Conservation (phyloP, 139 green algal species). For the Chlorella sorokiniana region DNA sequence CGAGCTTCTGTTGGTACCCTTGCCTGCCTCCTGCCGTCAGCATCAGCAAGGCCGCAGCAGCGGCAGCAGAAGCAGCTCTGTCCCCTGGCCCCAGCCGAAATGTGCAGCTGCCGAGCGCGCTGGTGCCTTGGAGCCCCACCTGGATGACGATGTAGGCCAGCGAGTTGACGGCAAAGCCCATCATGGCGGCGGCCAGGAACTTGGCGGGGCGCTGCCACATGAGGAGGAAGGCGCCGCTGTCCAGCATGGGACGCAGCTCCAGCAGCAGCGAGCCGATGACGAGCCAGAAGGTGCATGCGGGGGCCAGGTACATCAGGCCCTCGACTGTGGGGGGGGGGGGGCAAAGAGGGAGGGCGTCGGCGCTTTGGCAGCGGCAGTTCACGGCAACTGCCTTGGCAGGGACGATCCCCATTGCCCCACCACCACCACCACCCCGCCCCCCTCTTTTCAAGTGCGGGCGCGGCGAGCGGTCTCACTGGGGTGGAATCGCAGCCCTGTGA, state of each 20-base stretch:
- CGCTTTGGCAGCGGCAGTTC: neutral
- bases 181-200: constrained; percentile 71
- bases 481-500: constrained; percentile 85
- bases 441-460: neutral
- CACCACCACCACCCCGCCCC: neutral
- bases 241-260: constrained; percentile 64
- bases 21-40: too few species aligned
- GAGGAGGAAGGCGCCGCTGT: constrained; percentile 43
- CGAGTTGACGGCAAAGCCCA: constrained; percentile 88
- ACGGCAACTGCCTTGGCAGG: neutral
- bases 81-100: too few species aligned
- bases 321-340: constrained; percentile 60
- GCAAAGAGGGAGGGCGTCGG: too few species aligned
- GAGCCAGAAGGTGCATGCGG: constrained; percentile 84
- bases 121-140: neutral
- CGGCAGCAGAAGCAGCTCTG: too few species aligned
- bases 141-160: constrained; percentile 90
- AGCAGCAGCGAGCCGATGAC: constrained; percentile 48
- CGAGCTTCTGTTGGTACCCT: too few species aligned
- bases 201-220: constrained; percentile 24
- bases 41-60: too few species aligned
- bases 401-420: neutral
- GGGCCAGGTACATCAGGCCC: constrained; percentile 89
- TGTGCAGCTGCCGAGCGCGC: neutral
- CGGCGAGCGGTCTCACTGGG: constrained; percentile 59